Percentiles rank a stretch among this genome's conserved stretches.
These are phyloP conservation scores for Xylaria sp. DNA, from an alignment of 2,329 filamentous ascomycete genomes.

Conservation along the genomic window DNA sequence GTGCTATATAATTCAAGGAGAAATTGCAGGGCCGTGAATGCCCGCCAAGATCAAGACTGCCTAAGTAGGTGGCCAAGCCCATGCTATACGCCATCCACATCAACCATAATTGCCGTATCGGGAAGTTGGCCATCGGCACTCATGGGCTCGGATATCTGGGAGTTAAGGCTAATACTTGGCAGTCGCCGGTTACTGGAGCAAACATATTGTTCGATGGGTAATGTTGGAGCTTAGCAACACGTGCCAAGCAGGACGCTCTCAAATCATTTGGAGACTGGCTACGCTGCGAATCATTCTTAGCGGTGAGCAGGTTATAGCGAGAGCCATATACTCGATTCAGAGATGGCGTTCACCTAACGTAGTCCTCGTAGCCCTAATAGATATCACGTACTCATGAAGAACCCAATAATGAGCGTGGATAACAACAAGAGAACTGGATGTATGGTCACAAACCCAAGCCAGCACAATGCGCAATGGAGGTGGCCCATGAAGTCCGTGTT, in stretches of 20 bases:
- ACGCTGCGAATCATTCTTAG: neutral
- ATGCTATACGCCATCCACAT: constrained; percentile 12
- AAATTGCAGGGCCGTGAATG: constrained; percentile 4
- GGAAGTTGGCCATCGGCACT: constrained; percentile 30
- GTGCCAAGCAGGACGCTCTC: constrained; percentile 22
- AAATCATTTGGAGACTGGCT: constrained; percentile 25
- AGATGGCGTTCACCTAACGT: too few relatives aligned
- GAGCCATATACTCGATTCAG: neutral
- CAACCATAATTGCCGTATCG: constrained; percentile 17
- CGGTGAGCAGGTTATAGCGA: too few relatives aligned
- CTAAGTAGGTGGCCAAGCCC: constrained; percentile 32
- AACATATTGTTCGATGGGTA: neutral
- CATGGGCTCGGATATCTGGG: constrained; percentile 25
- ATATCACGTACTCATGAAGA: constrained; percentile 17
- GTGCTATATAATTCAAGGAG: constrained; percentile 10
- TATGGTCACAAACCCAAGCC: constrained; percentile 22
- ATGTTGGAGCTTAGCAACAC: constrained; percentile 9
- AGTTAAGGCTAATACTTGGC: constrained; percentile 34
- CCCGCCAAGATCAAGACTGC: constrained; percentile 29
- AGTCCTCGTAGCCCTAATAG: neutral
- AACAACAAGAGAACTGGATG: constrained; percentile 21
- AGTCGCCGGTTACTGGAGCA: constrained; percentile 11
- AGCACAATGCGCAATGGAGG: constrained; percentile 12
- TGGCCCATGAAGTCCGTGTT: constrained; percentile 5
- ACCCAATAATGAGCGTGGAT: constrained; percentile 8